A percentile compares a stretch with the other conserved stretches of the same genome.
These are phyloP conservation scores for Zygosaccharomyces sapae DNA, from an alignment of 1,139 yeast genomes.

Conservation along the genomic window DNA sequence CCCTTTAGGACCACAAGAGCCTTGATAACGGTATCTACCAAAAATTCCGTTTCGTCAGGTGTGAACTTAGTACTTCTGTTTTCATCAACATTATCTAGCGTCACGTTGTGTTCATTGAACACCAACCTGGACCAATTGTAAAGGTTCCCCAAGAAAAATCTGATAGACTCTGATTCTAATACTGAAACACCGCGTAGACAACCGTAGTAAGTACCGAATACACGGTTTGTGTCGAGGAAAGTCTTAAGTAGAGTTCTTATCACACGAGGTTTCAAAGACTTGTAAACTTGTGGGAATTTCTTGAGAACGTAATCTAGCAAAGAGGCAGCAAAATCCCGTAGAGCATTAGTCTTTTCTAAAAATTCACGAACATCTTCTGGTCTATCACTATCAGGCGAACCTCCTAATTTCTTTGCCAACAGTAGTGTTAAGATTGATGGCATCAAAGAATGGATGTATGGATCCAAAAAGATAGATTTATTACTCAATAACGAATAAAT, in stretches of 20 bases:
- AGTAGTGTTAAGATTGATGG: conserved; percentile 89
- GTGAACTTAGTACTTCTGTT: conserved; percentile 27
- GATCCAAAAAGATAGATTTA: conserved; percentile 84
- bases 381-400: conserved; percentile 33
- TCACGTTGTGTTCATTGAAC: conserved; percentile 35
- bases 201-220: conserved; percentile 89
- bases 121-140: conserved; percentile 72
- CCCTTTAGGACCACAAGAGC: conserved; percentile 42
- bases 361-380: conserved; percentile 21
- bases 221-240: conserved; percentile 69
- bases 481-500: conserved; percentile 81
- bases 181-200: conserved; percentile 80
- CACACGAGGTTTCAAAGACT: conserved; percentile 87
- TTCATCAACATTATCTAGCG: conserved; percentile 24
- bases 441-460: conserved; percentile 93
- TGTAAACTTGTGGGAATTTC: conserved; percentile 79
- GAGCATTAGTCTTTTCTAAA: conserved; percentile 48
- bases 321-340: conserved; percentile 86
- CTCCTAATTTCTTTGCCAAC: conserved; percentile 83
- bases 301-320: conserved; percentile 71
- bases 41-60: conserved; percentile 43
- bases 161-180: conserved; percentile 82
- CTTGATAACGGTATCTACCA: conserved; percentile 51
- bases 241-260: conserved; percentile 90
- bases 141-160: conserved; percentile 81